Conservation (phyloP, 495 filamentous ascomycete species). For the Clavariopsis aquatica region DNA sequence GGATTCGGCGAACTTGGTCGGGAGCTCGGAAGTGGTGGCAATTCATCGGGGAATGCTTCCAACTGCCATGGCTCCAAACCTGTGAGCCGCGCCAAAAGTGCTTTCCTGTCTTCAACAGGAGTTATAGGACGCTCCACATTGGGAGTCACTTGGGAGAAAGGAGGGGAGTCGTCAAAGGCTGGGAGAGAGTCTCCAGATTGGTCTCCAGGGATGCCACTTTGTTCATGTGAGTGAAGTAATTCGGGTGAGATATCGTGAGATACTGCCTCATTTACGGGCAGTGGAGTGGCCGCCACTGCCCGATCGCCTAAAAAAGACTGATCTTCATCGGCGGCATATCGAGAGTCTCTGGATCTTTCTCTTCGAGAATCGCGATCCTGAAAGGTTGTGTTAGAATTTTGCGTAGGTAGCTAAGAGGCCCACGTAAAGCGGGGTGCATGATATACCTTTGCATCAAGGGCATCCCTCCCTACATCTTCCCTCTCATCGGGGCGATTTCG, state of each 20-base stretch:
- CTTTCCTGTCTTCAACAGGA: conserved; percentile 32
- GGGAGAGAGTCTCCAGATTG: conserved; percentile 34
- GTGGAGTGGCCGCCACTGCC: conserved; percentile 47
- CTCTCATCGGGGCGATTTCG: conserved; percentile 10
- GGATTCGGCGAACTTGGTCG: conserved; percentile 19
- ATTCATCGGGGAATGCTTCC: conserved; percentile 28
- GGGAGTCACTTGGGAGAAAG: conserved; percentile 29
- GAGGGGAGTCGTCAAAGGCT: conserved; percentile 29
- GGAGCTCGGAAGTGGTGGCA: conserved; percentile 25
- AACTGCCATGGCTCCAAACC: conserved; percentile 24
- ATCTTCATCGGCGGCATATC: conserved; percentile 28
- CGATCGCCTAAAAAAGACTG: conserved; percentile 51
- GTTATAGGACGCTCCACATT: conserved; percentile 29
- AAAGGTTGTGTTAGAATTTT: not conserved
- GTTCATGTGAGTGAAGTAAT: conserved; percentile 5
- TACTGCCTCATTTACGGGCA: conserved; percentile 37
- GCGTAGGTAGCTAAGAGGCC: not conserved
- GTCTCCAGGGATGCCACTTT: conserved; percentile 34
- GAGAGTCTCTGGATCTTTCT: conserved; percentile 23
- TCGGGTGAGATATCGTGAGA: conserved; percentile 15
- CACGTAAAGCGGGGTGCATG: conserved; percentile 3
- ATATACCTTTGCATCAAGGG: conserved; percentile 31
- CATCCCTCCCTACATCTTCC: conserved; percentile 29
- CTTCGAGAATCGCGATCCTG: conserved; percentile 24
- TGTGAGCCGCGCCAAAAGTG: conserved; percentile 29